These are phyloP conservation scores for Nakazawaea laoshanensis DNA, from an alignment of 805 yeast species.

Conservation along the genomic window DNA sequence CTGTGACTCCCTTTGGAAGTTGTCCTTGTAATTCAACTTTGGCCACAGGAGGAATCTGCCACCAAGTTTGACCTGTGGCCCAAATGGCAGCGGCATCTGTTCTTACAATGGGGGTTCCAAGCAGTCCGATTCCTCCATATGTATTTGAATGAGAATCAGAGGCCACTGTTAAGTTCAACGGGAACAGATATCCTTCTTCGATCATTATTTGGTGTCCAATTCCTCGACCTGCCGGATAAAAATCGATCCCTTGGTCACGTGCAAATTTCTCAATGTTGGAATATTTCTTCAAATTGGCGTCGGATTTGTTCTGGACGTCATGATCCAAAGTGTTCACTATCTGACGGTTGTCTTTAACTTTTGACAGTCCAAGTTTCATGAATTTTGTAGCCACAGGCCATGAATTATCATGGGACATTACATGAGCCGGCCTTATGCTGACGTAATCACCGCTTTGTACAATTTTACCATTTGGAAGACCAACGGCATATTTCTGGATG, in stretches of 20 bases:
- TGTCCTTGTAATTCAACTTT: constrained; percentile 78
- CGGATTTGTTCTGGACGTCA: constrained; percentile 91
- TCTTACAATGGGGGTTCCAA: constrained; percentile 97
- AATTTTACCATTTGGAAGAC: constrained; percentile 61
- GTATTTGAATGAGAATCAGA: constrained; percentile 97
- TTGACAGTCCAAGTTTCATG: constrained; percentile 86
- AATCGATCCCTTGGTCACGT: constrained; percentile 83
- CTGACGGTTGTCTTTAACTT: constrained; percentile 78
- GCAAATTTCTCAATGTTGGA: constrained; percentile 86
- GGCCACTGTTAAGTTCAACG: constrained; percentile 87
- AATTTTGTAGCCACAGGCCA: constrained; percentile 99
- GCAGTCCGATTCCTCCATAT: constrained; percentile 92
- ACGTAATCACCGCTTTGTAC: constrained; percentile 93
- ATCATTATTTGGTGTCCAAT: constrained; percentile 99
- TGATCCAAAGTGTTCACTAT: constrained; percentile 96
- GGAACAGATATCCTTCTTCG: constrained; percentile 98
- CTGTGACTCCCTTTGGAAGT: constrained; percentile 82
- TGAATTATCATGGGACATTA: constrained; percentile 98
- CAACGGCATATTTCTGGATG: constrained; percentile 89
- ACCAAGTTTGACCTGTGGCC: constrained; percentile 99
- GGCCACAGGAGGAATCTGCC: constrained; percentile 99
- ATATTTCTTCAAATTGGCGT: constrained; percentile 83
- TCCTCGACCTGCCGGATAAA: constrained; percentile 98
- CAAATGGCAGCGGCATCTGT: constrained; percentile 99
- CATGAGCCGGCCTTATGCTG: constrained; percentile 89